Evolutionary conservation across 495 filamentous ascomycete species (phyloP), one percentile per base, ranked within the genome.

Genomic region (Penicillium parvum): DNA sequence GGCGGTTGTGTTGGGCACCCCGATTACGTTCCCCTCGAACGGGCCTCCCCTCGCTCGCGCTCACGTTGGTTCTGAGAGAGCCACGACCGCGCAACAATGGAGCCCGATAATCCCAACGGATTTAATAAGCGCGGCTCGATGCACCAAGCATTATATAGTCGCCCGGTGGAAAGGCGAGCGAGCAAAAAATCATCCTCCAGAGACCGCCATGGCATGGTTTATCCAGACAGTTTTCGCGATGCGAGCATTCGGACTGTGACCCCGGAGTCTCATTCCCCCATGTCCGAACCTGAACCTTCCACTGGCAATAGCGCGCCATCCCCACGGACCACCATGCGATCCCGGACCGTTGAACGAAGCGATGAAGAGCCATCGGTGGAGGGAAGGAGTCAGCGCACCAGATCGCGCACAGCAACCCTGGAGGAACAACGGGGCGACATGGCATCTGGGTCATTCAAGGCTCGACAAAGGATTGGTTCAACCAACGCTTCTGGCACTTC

Each of bases 111-210:
- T 50, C 54, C 65, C 26, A 71, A 69, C 57, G 64, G 60, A 29
- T 62, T n/a, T n/a, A n/a, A 51, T 42, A 67, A 69, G 46, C 64
- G 70, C 49, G 67, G 64, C 49, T 73, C 70, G 8, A 55, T 65
- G 45, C 66, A 69, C 37, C 68, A 73, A 33, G 63, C 62, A 30
- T 37, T 61, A 27, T 59, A 71, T 46, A 72, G 64, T 43, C 68
- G 68, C 28, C 65, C 67, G 16, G 64, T 76, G 50, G 69, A 75
- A 57, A 64, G 72, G 14, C 65, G 73, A 22, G 56, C 74, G 1
- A 76, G 73, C 60, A 78, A 75, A 46, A 74, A 77, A 47, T 71
- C 72, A 12, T 74, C 73, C 14, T 77, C 74, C 5, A 67, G 65
- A 37, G 73, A 76, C 42, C 71, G 73, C 22, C 72, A 74, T 54